Evolutionary conservation across 164 flowering plant species (phyloP).

Genomic region (Nymphaea thermarum): DNA sequence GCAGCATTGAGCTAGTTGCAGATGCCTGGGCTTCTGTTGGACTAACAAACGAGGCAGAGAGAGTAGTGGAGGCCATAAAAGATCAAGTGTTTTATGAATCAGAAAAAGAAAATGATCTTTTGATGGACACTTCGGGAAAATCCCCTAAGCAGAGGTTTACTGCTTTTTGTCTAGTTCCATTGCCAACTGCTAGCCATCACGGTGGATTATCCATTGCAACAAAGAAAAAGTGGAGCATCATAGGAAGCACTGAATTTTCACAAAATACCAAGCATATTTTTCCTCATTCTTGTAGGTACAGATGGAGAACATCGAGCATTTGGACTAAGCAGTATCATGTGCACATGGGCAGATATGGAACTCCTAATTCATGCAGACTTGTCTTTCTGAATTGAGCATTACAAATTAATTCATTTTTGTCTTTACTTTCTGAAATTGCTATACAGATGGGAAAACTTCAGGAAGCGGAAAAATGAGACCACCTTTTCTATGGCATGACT

Average conservation of each 20-base stretch:
- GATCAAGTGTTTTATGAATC: neutral
- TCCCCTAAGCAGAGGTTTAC: neutral
- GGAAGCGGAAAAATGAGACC: neutral
- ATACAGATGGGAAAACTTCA: too few relatives aligned
- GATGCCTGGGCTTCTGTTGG: slow-evolving; percentile 73
- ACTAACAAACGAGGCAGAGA: slow-evolving; percentile 34
- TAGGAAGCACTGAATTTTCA: neutral
- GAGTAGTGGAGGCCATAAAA: slow-evolving; percentile 15
- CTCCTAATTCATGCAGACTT: neutral
- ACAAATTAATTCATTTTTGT: neutral
- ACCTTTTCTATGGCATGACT: too few relatives aligned
- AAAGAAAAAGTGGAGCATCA: neutral
- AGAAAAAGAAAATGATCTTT: neutral
- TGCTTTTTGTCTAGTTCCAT: neutral
- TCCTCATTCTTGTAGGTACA: neutral
- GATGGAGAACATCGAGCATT: neutral
- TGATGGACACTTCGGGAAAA: slow-evolving; percentile 6
- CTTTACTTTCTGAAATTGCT: too few relatives aligned
- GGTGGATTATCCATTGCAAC: neutral
- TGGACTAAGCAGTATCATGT: neutral
- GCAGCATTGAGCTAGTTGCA: slow-evolving; percentile 49
- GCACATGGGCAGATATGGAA: neutral
- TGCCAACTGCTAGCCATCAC: neutral
- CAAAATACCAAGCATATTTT: neutral
- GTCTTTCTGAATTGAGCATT: neutral